Conservation (phyloP, 108 stramenopile species). For the Nitzschia sp. region DNA sequence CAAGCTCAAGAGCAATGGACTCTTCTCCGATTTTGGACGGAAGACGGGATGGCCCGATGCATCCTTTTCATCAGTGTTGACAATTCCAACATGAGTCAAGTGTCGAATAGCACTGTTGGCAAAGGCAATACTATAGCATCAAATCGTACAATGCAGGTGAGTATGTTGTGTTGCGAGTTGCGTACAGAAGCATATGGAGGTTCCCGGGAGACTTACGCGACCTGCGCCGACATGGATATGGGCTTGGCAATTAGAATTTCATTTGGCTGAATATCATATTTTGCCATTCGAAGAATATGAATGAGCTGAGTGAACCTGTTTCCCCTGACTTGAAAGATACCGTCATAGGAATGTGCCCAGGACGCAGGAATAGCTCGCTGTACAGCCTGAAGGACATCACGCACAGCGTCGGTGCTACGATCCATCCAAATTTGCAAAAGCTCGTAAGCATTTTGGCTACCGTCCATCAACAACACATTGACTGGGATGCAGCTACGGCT, state of each 20-base stretch:
- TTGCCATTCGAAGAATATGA: slow-evolving; percentile 36
- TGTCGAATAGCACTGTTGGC: slow-evolving; percentile 26
- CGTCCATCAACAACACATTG: slow-evolving; percentile 47
- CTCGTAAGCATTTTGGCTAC: slow-evolving; percentile 36
- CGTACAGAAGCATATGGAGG: not conserved
- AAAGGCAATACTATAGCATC: slow-evolving; percentile 13
- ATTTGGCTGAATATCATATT: slow-evolving; percentile 48
- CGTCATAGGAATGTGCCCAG: slow-evolving; percentile 56
- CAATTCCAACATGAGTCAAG: slow-evolving; percentile 22
- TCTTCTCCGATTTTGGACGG: slow-evolving; percentile 22
- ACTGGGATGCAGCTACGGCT: slow-evolving; percentile 38
- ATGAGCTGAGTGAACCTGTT: slow-evolving; percentile 38
- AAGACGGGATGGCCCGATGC: not conserved
- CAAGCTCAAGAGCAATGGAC: slow-evolving; percentile 30
- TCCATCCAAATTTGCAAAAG: slow-evolving; percentile 55
- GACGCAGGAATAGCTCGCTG: slow-evolving; percentile 29
- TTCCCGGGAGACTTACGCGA: slow-evolving; percentile 21
- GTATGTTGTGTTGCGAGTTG: not conserved
- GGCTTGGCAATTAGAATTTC: slow-evolving; percentile 54
- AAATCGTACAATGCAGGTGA: no score
- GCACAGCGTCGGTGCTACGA: slow-evolving; percentile 33
- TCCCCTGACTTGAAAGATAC: slow-evolving; percentile 46
- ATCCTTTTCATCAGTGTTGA: slow-evolving; percentile 14
- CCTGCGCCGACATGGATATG: slow-evolving; percentile 40
- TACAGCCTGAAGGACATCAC: slow-evolving; percentile 44